Evolutionary conservation across 1,284 basidiomycete genomes (phyloP), one percentile per base, ranked within the genome.

Genomic region (Ceratobasidium sp.): DNA sequence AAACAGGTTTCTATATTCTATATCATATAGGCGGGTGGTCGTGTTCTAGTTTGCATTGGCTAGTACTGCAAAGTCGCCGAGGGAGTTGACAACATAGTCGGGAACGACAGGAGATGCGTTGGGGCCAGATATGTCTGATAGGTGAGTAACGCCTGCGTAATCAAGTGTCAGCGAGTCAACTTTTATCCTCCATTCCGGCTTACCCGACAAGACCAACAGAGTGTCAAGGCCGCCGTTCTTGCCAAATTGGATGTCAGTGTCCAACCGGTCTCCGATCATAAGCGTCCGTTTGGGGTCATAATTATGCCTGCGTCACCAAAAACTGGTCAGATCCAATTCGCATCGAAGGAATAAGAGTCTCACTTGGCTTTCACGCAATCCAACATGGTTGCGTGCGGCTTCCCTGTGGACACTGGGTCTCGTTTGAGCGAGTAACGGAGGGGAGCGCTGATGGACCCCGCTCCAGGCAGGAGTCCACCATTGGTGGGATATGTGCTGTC

Each of bases 311-410:
- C 20, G 17, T 13, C 45, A 25, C 13, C 43, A 34, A 25, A 64
- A 35, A 52, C 6, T 27, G 35, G 40, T 12, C 64, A 54, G 38
- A 31, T 12, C 15, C 3, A 52, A 17, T 53, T n/a, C 43, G 22
- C 12, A 7, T 7, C 15, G 25, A 34, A 60, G 43, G 29, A 27
- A 49, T 53, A 25, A 56, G n/a, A n/a, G 20, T 81, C 87, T 75
- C 73, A 95, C 94, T 95, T 95, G n/a, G 94, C 92, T 73, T 90
- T 88, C 78, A 99, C 96, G 77, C 93, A 94, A 77, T 98, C 95
- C 73, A 99, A 82, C 92, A 99, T 96, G 32, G 90, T 91, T 76
- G 85, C 86, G 73, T 93, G 86, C 13, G 96, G 97, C 79, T 99
- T 99, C 20, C 96, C 96, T 54, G 96, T 92, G 68, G 89, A 85